These are phyloP conservation scores for Elasticomyces elasticus DNA, from an alignment of 495 filamentous ascomycete species.

Conservation along the genomic window DNA sequence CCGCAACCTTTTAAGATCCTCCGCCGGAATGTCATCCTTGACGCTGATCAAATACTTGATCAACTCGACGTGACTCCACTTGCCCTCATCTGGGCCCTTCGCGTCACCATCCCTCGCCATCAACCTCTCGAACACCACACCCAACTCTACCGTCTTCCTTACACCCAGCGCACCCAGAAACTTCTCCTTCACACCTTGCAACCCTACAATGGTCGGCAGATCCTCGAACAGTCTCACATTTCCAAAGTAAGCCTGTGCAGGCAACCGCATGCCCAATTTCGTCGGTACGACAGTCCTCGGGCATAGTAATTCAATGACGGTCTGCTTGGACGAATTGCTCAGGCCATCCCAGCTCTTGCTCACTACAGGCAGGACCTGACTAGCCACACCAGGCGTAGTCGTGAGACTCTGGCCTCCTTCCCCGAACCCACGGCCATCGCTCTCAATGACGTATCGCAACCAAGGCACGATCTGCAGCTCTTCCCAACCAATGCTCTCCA, in stretches of 20 bases:
- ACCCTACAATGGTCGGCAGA: slow-evolving; percentile 65
- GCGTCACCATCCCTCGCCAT: slow-evolving; percentile 41
- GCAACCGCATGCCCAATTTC: slow-evolving; percentile 78
- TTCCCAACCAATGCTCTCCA: slow-evolving; percentile 73
- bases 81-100: slow-evolving; percentile 33
- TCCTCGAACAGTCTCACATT: slow-evolving; percentile 90
- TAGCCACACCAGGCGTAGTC: slow-evolving; percentile 62
- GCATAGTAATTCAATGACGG: slow-evolving; percentile 51
- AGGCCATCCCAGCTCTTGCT: slow-evolving; percentile 83
- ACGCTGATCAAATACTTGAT: slow-evolving; percentile 91
- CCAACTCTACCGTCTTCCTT: slow-evolving; percentile 79
- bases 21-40: slow-evolving; percentile 73
- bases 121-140: slow-evolving; percentile 82
- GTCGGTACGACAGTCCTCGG: slow-evolving; percentile 76
- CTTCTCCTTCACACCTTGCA: slow-evolving; percentile 77
- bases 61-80: slow-evolving; percentile 88
- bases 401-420: slow-evolving; percentile 54
- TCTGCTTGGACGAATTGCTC: slow-evolving; percentile 52
- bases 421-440: slow-evolving; percentile 25
- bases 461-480: slow-evolving; percentile 73
- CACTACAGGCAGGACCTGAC: slow-evolving; percentile 63
- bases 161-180: slow-evolving; percentile 73
- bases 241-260: slow-evolving; percentile 82
- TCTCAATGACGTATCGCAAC: slow-evolving; percentile 66
- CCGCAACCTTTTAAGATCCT: slow-evolving; percentile 70